Percentiles rank a stretch among this genome's conserved stretches.
Evolutionary conservation across 441 rosid species (phyloP).

Genomic region (Dalechampia spathulata): DNA sequence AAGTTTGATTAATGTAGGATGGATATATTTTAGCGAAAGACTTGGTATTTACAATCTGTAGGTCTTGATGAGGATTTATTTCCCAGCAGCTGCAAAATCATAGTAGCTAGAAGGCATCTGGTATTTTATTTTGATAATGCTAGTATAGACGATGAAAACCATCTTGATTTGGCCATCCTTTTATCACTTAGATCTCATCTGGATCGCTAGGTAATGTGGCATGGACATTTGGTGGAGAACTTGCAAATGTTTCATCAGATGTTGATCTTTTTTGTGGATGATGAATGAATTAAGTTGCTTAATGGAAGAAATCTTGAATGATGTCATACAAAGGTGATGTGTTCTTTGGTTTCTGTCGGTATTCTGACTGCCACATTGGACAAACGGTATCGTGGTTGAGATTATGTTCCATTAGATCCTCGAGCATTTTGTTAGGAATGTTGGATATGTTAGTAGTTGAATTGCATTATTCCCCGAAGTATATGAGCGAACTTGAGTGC

Average conservation of each 20-base stretch:
- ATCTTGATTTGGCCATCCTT: background rate
- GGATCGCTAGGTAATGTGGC: background rate
- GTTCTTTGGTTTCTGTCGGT: background rate
- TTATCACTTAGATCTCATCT: background rate
- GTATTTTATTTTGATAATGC: constrained; percentile 11
- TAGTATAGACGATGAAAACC: constrained; percentile 5
- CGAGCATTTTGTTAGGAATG: background rate
- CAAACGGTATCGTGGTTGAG: background rate
- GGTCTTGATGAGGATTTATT: background rate
- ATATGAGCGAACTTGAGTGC: background rate
- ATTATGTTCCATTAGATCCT: background rate
- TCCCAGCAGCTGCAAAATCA: constrained; percentile 1
- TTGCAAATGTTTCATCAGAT: constrained; percentile 1
- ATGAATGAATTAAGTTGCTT: background rate
- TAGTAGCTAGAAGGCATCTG: background rate
- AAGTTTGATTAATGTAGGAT: constrained; percentile 12
- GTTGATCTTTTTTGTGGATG: constrained; percentile 3
- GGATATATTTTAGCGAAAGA: constrained; percentile 18
- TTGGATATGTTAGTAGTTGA: too few species aligned
- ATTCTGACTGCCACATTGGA: background rate
- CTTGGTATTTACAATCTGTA: background rate
- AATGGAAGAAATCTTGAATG: background rate
- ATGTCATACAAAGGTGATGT: background rate
- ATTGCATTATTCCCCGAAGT: background rate
- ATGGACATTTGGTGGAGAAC: background rate